These are phyloP conservation scores for Aspergillus neotritici DNA, from an alignment of 2,329 filamentous ascomycete genomes.

Conservation along the genomic window DNA sequence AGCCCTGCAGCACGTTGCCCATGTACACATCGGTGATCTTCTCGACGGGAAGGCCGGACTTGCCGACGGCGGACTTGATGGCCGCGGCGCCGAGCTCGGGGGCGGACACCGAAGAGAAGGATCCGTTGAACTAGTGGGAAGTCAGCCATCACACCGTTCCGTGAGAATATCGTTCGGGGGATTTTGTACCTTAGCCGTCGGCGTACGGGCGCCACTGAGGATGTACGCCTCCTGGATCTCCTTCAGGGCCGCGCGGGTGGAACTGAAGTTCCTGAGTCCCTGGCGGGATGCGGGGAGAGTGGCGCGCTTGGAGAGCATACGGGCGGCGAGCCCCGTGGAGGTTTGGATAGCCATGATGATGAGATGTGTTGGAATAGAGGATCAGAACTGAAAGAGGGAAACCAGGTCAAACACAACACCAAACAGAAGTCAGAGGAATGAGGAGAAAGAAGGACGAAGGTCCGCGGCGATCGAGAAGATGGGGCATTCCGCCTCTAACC, in stretches of 20 bases:
- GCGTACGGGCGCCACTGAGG: slow-evolving; percentile 80
- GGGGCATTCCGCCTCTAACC: slow-evolving; percentile 19
- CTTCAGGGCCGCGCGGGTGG: slow-evolving; percentile 45
- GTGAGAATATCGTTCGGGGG: neutral
- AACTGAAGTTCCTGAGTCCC: slow-evolving; percentile 49
- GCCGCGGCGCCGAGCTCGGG: slow-evolving; percentile 84
- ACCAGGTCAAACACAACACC: neutral
- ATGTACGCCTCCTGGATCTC: slow-evolving; percentile 92
- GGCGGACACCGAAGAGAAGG: slow-evolving; percentile 74
- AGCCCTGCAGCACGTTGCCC: slow-evolving; percentile 86
- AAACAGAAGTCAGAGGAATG: neutral
- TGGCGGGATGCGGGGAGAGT: slow-evolving; percentile 42
- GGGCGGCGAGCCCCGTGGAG: slow-evolving; percentile 21
- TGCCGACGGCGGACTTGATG: slow-evolving; percentile 84
- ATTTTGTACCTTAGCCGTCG: slow-evolving; percentile 69
- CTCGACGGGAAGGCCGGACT: slow-evolving; percentile 72
- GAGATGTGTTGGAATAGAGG: neutral
- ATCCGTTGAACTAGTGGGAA: slow-evolving; percentile 77
- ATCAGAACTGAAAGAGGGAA: neutral
- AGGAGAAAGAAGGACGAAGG: slow-evolving; percentile 3
- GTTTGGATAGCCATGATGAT: slow-evolving; percentile 21
- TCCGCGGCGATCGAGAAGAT: slow-evolving; percentile 1
- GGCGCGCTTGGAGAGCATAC: slow-evolving; percentile 23
- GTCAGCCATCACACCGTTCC: slow-evolving; percentile 6
- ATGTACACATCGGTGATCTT: slow-evolving; percentile 93